Percentiles rank a stretch among this genome's conserved stretches.
These are phyloP conservation scores for Sporobolomyces phaffii DNA, from an alignment of 768 basidiomycete species.

Conservation along the genomic window DNA sequence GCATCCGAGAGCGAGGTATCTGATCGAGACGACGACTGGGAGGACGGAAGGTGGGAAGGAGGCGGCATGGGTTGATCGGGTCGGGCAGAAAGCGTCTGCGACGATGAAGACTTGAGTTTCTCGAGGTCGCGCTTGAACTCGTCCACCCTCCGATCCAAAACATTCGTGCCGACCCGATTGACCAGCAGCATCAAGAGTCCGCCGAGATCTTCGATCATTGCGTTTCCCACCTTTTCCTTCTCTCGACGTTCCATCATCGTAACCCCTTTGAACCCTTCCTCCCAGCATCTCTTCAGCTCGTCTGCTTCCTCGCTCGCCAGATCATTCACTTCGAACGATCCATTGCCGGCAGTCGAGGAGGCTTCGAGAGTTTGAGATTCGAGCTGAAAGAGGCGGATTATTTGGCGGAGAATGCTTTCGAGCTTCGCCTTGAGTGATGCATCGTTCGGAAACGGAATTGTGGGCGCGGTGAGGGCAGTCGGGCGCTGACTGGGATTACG, in stretches of 20 bases:
- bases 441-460: no score
- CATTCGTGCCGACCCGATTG: neutral
- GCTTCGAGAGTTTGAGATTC: neutral
- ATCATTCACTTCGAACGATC: neutral
- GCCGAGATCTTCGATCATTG: neutral
- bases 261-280: neutral
- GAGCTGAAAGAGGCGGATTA: neutral
- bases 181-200: neutral
- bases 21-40: neutral
- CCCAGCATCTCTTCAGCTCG: neutral
- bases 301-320: neutral
- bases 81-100: no score
- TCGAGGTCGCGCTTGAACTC: neutral
- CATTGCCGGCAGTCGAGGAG: neutral
- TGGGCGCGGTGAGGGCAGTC: no score
- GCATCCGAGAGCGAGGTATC: neutral
- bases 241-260: neutral
- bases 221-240: neutral
- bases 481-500: no score
- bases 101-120: neutral
- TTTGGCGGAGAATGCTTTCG: neutral
- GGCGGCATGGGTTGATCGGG: no score
- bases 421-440: neutral
- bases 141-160: neutral
- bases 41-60: no score